Evolutionary conservation across 2,329 filamentous ascomycete species (phyloP).

Genomic region (Stagonosporopsis rhizophila): DNA sequence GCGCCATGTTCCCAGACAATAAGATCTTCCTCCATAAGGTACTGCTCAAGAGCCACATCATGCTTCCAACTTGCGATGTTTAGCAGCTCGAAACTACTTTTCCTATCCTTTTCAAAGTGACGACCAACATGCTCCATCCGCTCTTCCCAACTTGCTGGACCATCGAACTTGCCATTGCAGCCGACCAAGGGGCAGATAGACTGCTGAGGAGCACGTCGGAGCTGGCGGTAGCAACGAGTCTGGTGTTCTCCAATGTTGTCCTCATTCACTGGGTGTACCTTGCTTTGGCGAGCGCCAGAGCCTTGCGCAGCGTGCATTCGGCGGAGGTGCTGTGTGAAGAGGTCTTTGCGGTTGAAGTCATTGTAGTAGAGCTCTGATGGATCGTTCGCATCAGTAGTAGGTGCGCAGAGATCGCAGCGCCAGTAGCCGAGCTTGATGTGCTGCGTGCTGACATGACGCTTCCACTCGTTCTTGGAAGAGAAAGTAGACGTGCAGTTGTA

Average conservation of each 20-base stretch:
- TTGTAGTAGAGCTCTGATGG: slow-evolving; percentile 51
- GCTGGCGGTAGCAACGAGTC: slow-evolving; percentile 63
- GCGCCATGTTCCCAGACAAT: slow-evolving; percentile 36
- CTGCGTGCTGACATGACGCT: slow-evolving; percentile 82
- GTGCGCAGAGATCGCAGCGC: slow-evolving; percentile 71
- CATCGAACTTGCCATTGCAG: slow-evolving; percentile 71
- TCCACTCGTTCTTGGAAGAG: slow-evolving; percentile 91
- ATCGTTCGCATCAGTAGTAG: slow-evolving; percentile 43
- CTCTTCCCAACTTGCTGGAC: slow-evolving; percentile 74
- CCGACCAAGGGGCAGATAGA: slow-evolving; percentile 65
- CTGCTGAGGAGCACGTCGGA: slow-evolving; percentile 66
- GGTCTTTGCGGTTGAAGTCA: slow-evolving; percentile 89
- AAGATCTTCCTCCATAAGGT: slow-evolving; percentile 50
- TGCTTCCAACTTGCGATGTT: slow-evolving; percentile 35
- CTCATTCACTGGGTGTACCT: slow-evolving; percentile 57
- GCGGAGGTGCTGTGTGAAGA: slow-evolving; percentile 86
- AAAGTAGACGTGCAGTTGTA: slow-evolving; percentile 80
- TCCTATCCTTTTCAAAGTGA: slow-evolving; percentile 71
- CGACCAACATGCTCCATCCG: slow-evolving; percentile 87
- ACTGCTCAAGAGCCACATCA: slow-evolving; percentile 45
- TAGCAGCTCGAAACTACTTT: slow-evolving; percentile 20
- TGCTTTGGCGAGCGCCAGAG: slow-evolving; percentile 47
- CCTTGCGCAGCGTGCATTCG: slow-evolving; percentile 76
- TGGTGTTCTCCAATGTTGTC: slow-evolving; percentile 64
- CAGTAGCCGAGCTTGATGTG: slow-evolving; percentile 79